Base-by-base conservation (phyloP, 257 asterid genomes). In the Striga asiatica region DNA sequence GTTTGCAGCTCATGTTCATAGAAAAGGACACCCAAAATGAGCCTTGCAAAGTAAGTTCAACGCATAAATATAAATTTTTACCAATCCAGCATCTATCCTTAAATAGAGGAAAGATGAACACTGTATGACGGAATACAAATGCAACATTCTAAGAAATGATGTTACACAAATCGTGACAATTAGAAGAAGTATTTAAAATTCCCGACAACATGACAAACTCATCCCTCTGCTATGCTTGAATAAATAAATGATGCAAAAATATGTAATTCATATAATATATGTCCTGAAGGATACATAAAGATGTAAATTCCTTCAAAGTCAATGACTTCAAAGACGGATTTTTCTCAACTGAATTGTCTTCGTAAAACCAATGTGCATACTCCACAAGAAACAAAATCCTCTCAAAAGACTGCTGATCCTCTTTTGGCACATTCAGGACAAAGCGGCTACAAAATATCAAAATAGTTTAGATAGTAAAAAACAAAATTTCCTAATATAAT, bases 321-420 rank as follows among this genome's bases (percentile, higher is more conserved):
- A 84, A 73, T 7, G 98, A 92, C 75, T 88, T 92, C 75, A 92
- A 54, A 14, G 98, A 92, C 42, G 98, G 98, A 64, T 92, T 81
- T 67, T 84, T 77, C 66, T 92, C 98, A 7, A 88, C 97, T 0
- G 97, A 64, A 58, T 92, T 92, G 77, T 92, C 98, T 72, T 92
- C 98, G 34, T 92, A 92, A 61, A 77, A 92, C 98, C 98, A 92
- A 66, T 92, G 95, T 20, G 98, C 98, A 60, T 81, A 84, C 77
- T 92, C 98, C 72, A 92, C 97, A 52, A 92, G 97, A 74, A 92
- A 92, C 75, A 92, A 69, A 58, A 92, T 88, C 80, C 98, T 84
- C 82, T 92, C 98, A 59, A 88, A 92, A 19, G 98, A 88, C 68
- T 88, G 95, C 38, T 84, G 92, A 64, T 92, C 98, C 81, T 92